Percentiles rank a stretch among this genome's conserved stretches.
Evolutionary conservation across 2,329 filamentous ascomycete genomes (phyloP).

Genomic region (Curvularia hawaiiensis): DNA sequence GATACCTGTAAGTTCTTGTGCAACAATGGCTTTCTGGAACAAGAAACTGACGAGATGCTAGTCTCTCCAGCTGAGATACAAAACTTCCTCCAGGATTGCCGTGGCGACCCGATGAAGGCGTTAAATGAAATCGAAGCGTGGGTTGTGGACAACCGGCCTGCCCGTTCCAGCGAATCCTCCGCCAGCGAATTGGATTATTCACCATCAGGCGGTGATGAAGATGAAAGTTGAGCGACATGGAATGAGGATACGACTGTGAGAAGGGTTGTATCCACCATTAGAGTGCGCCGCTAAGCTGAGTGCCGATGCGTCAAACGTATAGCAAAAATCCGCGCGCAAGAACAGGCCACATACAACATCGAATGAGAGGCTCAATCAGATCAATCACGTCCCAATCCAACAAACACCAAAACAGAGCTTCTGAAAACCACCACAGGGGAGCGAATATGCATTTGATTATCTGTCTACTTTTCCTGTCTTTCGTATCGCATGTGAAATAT

Average conservation of each 20-base stretch:
- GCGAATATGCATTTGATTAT: background rate
- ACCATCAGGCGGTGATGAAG: background rate
- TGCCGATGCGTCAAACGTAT: background rate
- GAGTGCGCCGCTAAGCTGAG: background rate
- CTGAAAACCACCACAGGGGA: background rate
- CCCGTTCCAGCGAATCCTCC: background rate
- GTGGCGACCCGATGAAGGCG: conserved; percentile 32
- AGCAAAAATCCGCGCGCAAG: background rate
- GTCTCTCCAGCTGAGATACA: conserved; percentile 43
- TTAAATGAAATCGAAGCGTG: conserved; percentile 27
- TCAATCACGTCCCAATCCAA: background rate
- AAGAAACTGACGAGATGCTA: background rate
- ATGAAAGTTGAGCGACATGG: background rate
- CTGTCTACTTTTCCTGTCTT: background rate
- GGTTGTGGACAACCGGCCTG: conserved; percentile 21
- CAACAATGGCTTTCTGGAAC: background rate
- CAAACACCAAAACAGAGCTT: background rate
- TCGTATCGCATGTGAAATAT: background rate
- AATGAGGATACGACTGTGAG: too few species aligned
- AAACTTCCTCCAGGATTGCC: conserved; percentile 36
- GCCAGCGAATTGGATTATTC: background rate
- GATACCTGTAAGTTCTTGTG: conserved; percentile 15
- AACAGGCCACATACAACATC: background rate
- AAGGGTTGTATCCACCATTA: too few species aligned
- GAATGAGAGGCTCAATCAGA: background rate